Evolutionary conservation across 306 rosid genomes (phyloP), one percentile per base, ranked within the genome.

Genomic region (Delonix regia): DNA sequence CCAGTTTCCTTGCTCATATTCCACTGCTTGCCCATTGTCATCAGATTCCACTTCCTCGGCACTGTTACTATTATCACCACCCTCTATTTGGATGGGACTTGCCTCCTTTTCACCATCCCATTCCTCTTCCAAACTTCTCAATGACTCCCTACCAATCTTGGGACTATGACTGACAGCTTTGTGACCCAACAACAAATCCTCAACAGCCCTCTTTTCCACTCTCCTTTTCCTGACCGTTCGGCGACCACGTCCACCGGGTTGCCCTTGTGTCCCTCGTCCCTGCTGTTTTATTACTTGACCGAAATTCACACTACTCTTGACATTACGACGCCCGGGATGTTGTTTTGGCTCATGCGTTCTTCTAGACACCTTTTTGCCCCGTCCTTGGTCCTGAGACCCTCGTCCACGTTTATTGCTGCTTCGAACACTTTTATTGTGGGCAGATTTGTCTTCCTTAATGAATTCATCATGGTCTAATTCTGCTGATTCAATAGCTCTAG

Each of bases 221-320:
- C 97, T 86, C 52, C 93, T 87, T 80, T 92, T 91, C 87, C 99
- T 86, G 63, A 93, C 90, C 0, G 99, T 93, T 7, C 99, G 94
- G 52, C 91, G 98, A 11, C 99, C 98, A 55, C 99, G 90, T 41
- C 88, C 88, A 57, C 97, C 90, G 56, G 83, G 91, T 74, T 86
- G 91, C 69, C 89, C 91, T 60, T 77, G 90, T 22, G 88, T 59
- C 79, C 82, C 89, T 55, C 76, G 84, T 3, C 85, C 91, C 61
- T 84, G 88, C 52, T 80, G 90, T 86, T 87, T 88, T 28, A 83
- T 39, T 87, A 84, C 92, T 68, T 72, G 86, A 81, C 69, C 85
- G 25, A 84, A 52, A 82, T 69, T 90, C 63, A 79, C 91, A 57
- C 56, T 76, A 73, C 73, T 66, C 84, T 78, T 91, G 27, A 75